Evolutionary conservation across 345 rosid genomes (phyloP).

Genomic region (Turritis glabra): DNA sequence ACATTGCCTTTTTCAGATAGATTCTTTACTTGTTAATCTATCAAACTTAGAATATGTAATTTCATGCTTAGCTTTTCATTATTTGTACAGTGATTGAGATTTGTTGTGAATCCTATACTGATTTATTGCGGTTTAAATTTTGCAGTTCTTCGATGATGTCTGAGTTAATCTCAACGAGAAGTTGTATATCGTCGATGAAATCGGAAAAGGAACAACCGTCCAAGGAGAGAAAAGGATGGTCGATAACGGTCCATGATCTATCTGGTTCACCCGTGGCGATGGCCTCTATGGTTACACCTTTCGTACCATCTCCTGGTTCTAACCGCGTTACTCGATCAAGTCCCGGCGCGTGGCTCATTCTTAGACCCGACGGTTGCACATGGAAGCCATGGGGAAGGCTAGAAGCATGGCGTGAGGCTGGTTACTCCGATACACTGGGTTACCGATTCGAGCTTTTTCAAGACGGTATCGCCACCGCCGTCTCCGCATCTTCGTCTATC

Average conservation of each 20-base stretch:
- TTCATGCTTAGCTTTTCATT: neutral
- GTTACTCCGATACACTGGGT: conserved; percentile 58
- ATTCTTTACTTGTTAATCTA: conserved; percentile 19
- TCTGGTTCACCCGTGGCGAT: conserved; percentile 97
- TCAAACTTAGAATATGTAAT: neutral
- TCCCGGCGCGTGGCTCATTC: conserved; percentile 94
- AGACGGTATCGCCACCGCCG: conserved; percentile 49
- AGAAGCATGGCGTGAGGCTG: conserved; percentile 84
- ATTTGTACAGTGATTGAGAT: neutral
- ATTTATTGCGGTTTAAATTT: neutral
- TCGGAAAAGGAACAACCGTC: conserved; percentile 55
- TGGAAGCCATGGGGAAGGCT: conserved; percentile 99
- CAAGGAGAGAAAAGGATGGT: conserved; percentile 93
- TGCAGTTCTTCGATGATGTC: conserved; percentile 63
- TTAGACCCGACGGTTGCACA: conserved; percentile 72
- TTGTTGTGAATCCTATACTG: neutral
- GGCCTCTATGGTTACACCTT: conserved; percentile 98
- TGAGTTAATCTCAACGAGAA: conserved; percentile 36
- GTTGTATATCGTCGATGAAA: conserved; percentile 57
- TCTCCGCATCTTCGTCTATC: conserved; percentile 47
- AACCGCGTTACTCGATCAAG: conserved; percentile 79
- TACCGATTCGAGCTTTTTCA: conserved; percentile 81
- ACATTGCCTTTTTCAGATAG: conserved; percentile 31
- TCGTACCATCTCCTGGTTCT: conserved; percentile 86
- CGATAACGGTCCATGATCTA: conserved; percentile 85